Conservation (phyloP, 371 early-diverging fungal genomes). For the Parasitella parasitica region DNA sequence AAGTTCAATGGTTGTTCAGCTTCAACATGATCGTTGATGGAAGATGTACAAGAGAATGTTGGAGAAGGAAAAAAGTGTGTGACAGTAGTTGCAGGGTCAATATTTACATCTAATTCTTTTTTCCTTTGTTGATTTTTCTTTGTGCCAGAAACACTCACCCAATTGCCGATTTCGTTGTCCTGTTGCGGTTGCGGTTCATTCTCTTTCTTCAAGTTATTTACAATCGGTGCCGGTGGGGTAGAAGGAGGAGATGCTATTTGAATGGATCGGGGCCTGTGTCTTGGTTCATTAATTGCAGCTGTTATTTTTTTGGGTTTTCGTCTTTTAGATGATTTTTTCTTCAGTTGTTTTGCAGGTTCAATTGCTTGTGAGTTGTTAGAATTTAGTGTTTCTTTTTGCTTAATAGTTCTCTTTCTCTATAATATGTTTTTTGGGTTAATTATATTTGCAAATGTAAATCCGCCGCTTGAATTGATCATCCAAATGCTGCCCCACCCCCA, state of each 20-base stretch:
- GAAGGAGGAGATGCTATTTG: background rate
- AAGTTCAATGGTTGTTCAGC: background rate
- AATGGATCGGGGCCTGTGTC: background rate
- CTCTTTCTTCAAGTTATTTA: slow-evolving; percentile 2
- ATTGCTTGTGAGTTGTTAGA: background rate
- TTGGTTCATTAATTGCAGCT: background rate
- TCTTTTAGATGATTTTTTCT: slow-evolving; percentile 1
- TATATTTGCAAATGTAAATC: background rate
- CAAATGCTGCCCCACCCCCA: background rate
- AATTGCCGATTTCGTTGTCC: background rate
- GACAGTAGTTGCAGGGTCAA: background rate
- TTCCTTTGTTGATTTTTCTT: background rate
- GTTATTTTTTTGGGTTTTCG: background rate
- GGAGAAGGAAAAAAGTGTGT: slow-evolving; percentile 2
- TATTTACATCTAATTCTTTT: background rate
- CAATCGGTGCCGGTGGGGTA: background rate
- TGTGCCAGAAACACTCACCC: background rate
- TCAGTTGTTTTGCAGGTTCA: background rate
- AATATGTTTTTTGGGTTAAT: background rate
- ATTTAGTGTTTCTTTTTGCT: background rate
- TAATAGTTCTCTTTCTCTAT: background rate
- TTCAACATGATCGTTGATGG: background rate
- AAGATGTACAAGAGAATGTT: slow-evolving; percentile 4
- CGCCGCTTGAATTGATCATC: slow-evolving; percentile 5
- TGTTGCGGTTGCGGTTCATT: background rate